phyloP scores from a whole-genome alignment of 441 rosid species.

The Dalechampia spathulata region DNA sequence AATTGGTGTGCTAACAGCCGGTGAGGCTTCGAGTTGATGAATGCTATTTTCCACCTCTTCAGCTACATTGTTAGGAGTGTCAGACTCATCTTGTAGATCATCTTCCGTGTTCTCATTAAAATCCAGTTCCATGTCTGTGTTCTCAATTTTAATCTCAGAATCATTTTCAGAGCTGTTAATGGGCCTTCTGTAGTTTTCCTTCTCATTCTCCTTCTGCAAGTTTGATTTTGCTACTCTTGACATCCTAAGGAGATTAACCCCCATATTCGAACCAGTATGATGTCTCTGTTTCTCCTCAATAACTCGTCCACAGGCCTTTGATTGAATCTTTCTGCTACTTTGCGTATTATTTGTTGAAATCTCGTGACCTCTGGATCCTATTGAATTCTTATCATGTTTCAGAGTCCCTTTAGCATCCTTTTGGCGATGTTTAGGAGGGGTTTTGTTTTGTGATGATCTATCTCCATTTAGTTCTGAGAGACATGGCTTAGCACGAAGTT shows the following conservation, averaged over 20 bases:
- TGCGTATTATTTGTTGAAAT: slow-evolving; percentile 60
- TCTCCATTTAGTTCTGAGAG: slow-evolving; percentile 75
- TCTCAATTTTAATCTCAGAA: slow-evolving; percentile 85
- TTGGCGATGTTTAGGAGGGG: slow-evolving; percentile 69
- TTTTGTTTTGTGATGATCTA: slow-evolving; percentile 49
- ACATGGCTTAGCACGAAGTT: slow-evolving; percentile 59
- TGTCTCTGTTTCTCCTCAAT: slow-evolving; percentile 62
- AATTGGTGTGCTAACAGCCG: slow-evolving; percentile 29
- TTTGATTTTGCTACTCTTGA: slow-evolving; percentile 89
- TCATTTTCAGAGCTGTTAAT: slow-evolving; percentile 61
- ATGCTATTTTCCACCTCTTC: slow-evolving; percentile 38
- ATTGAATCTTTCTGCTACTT: slow-evolving; percentile 44
- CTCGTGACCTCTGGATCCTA: slow-evolving; percentile 46
- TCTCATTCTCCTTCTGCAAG: slow-evolving; percentile 89
- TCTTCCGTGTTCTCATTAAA: slow-evolving; percentile 78
- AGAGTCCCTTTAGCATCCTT: slow-evolving; percentile 57
- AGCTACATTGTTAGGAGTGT: slow-evolving; percentile 28
- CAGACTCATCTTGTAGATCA: slow-evolving; percentile 71
- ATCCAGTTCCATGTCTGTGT: slow-evolving; percentile 96
- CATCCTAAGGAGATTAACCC: slow-evolving; percentile 77
- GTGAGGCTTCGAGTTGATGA: slow-evolving; percentile 32
- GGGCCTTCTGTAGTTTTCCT: slow-evolving; percentile 91
- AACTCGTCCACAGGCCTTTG: slow-evolving; percentile 47
- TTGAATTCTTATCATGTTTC: slow-evolving; percentile 59
- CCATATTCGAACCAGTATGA: slow-evolving; percentile 52